These are phyloP conservation scores for Cucumis hystrix DNA, from an alignment of 306 rosid genomes.

Conservation along the genomic window DNA sequence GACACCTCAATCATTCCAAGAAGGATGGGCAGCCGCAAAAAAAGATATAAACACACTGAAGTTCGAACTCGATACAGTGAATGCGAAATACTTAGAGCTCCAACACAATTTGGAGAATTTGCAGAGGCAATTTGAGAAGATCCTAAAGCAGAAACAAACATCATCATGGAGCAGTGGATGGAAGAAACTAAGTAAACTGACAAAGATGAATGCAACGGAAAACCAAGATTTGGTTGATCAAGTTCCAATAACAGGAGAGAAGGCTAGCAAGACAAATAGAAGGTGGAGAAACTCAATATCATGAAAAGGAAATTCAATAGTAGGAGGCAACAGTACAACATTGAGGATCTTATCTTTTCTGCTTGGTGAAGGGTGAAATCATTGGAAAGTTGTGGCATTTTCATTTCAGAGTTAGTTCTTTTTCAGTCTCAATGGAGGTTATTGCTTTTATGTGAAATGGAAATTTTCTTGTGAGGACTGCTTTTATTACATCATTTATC, in stretches of 20 bases:
- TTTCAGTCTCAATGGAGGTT: not conserved
- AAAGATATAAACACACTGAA: slow-evolving; percentile 86
- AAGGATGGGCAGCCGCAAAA: slow-evolving; percentile 87
- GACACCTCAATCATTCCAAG: slow-evolving; percentile 95
- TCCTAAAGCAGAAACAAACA: slow-evolving; percentile 67
- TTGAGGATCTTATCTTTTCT: not conserved
- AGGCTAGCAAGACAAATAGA: slow-evolving; percentile 51
- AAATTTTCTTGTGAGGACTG: not conserved
- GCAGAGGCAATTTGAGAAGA: slow-evolving; percentile 86
- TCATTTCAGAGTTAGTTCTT: not conserved
- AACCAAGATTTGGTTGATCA: slow-evolving; percentile 35
- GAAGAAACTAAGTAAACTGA: slow-evolving; percentile 85
- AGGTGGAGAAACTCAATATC: slow-evolving; percentile 97
- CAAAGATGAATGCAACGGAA: slow-evolving; percentile 40
- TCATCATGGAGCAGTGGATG: slow-evolving; percentile 97
- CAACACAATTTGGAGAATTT: slow-evolving; percentile 62
- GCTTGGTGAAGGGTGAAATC: not conserved
- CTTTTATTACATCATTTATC: not conserved
- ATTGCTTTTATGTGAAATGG: not conserved
- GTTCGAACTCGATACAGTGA: slow-evolving; percentile 79
- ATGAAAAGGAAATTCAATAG: slow-evolving; percentile 29
- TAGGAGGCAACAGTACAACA: not conserved
- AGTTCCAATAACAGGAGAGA: slow-evolving; percentile 28
- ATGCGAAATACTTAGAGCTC: slow-evolving; percentile 65
- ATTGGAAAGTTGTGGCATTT: not conserved